Evolutionary conservation across 1,284 basidiomycete species (phyloP).

Genomic region (Cutaneotrichosporon mucoides): DNA sequence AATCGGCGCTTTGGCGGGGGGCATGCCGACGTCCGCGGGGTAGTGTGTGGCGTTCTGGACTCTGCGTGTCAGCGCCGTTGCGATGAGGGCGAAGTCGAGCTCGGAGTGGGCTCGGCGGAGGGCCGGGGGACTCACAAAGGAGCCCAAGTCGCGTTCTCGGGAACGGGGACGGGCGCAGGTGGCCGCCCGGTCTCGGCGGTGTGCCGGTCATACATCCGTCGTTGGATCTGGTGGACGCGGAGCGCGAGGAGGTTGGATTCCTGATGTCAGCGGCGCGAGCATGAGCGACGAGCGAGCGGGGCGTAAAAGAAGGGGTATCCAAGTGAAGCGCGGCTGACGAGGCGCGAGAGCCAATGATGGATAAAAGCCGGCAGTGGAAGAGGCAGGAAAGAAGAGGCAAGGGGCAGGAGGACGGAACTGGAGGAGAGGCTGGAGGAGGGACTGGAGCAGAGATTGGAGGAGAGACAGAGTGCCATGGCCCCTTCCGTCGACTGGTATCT

Average conservation of each 20-base stretch:
- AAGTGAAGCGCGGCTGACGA: neutral
- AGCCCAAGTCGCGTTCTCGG: conserved; percentile 15
- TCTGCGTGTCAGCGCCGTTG: neutral
- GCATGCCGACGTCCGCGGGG: conserved; percentile 11
- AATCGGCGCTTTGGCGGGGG: neutral
- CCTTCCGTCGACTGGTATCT: no score
- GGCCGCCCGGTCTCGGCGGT: conserved; percentile 8
- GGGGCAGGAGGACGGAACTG: no score
- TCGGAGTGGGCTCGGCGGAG: neutral
- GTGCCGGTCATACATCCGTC: conserved; percentile 20
- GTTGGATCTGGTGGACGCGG: conserved; percentile 20
- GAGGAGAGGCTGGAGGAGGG: no score
- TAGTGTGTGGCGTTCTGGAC: conserved; percentile 11
- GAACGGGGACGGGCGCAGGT: conserved; percentile 13
- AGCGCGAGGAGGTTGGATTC: conserved; percentile 25
- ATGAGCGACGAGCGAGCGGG: neutral
- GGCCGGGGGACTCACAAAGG: conserved; percentile 12
- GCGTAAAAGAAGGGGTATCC: neutral
- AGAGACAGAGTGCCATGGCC: no score
- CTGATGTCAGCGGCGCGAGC: conserved; percentile 6
- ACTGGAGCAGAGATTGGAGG: no score
- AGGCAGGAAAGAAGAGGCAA: no score
- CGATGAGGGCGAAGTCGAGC: no score
- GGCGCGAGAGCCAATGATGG: neutral
- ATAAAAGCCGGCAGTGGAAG: no score